Conservation (phyloP, 192 early-diverging fungal species). For the Coemansia sp. region DNA sequence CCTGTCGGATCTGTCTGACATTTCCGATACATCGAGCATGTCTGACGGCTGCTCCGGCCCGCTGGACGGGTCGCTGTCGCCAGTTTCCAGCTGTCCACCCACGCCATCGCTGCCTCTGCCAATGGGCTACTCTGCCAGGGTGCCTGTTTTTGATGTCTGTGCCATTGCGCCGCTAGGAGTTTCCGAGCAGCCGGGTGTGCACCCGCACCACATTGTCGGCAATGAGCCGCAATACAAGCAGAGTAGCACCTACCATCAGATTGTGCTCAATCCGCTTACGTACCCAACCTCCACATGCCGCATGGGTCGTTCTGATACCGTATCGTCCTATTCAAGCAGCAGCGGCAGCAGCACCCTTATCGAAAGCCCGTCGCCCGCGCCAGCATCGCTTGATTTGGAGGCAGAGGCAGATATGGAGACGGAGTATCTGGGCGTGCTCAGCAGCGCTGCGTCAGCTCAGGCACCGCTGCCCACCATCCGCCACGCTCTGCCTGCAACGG, state of each 20-base stretch:
- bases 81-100: constrained; percentile 8
- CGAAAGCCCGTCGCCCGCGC: too few relatives aligned
- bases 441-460: constrained; percentile 21
- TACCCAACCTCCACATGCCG: constrained; percentile 14
- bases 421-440: constrained; percentile 28
- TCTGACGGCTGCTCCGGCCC: not conserved
- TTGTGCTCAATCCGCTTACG: constrained; percentile 8
- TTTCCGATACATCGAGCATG: not conserved
- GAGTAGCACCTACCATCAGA: not conserved
- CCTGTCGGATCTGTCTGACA: too few relatives aligned
- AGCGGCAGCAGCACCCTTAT: constrained; percentile 18
- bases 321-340: too few relatives aligned
- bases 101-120: constrained; percentile 4
- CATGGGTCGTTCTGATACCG: too few relatives aligned
- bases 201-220: not conserved
- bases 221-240: not conserved
- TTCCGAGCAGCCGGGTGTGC: constrained; percentile 12
- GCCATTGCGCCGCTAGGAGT: constrained; percentile 8
- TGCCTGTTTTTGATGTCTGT: not conserved
- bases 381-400: too few relatives aligned
- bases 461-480: constrained; percentile 16
- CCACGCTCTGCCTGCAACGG: constrained; percentile 3
- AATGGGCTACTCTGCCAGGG: too few relatives aligned
- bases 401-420: too few relatives aligned
- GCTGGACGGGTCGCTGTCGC: constrained; percentile 5